phyloP scores from a whole-genome alignment of 1,139 yeast genomes.

The Fermentozyma sake region DNA sequence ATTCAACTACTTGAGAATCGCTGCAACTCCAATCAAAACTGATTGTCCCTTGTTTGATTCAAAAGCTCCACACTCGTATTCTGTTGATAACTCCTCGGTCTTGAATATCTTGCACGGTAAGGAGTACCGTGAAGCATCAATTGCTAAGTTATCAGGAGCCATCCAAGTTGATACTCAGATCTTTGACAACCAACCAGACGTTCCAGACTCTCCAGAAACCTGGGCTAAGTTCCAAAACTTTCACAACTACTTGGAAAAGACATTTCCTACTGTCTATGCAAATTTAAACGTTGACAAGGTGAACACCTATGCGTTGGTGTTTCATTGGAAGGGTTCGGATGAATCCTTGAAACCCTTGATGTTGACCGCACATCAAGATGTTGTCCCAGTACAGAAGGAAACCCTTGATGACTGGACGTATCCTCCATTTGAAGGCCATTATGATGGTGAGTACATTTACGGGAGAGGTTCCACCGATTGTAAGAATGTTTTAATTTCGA shows the following conservation, averaged over 20 bases:
- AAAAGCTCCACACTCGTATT: conserved; percentile 28
- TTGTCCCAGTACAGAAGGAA: conserved; percentile 72
- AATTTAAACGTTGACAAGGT: conserved; percentile 49
- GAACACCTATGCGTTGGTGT: conserved; percentile 63
- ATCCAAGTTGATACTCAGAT: conserved; percentile 43
- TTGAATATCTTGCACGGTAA: conserved; percentile 27
- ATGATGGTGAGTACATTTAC: conserved; percentile 42
- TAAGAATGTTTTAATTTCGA: conserved; percentile 53
- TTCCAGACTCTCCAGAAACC: conserved; percentile 29
- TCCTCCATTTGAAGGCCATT: conserved; percentile 68
- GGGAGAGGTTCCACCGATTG: conserved; percentile 69
- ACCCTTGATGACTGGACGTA: conserved; percentile 59
- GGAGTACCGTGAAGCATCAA: conserved; percentile 30
- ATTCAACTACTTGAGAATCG: conserved; percentile 18
- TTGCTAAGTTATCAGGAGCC: conserved; percentile 36
- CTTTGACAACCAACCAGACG: conserved; percentile 40
- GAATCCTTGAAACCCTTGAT: conserved; percentile 54
- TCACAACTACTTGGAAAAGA: conserved; percentile 38
- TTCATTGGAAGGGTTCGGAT: conserved; percentile 61
- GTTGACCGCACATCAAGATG: conserved; percentile 77
- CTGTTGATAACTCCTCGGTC: conserved; percentile 31
- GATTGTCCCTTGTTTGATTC: conserved; percentile 28
- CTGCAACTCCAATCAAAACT: conserved; percentile 16
- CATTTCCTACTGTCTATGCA: conserved; percentile 59
- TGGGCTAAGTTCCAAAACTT: conserved; percentile 48